Evolutionary conservation across 805 yeast genomes (phyloP).

Genomic region (Schizosaccharomyces osmophilus): DNA sequence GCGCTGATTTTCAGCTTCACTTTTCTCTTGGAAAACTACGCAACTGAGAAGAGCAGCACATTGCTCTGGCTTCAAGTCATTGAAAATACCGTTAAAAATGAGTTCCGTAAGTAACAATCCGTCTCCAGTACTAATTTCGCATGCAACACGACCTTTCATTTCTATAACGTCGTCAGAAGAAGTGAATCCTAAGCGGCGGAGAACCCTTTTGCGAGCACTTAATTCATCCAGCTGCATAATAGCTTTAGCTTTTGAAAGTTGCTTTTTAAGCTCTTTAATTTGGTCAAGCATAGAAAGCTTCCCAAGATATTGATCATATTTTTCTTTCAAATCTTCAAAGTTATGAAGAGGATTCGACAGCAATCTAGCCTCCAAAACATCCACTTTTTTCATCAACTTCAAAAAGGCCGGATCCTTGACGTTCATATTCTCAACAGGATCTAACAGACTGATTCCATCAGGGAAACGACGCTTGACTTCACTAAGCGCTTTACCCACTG

Average conservation of each 20-base stretch:
- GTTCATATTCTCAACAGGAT: constrained; percentile 81
- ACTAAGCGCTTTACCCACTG: constrained; percentile 41
- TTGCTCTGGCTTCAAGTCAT: constrained; percentile 66
- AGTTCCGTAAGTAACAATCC: constrained; percentile 71
- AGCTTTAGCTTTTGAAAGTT: constrained; percentile 64
- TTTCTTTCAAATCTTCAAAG: constrained; percentile 27
- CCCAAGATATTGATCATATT: constrained; percentile 38
- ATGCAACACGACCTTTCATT: constrained; percentile 88
- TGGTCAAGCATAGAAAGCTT: constrained; percentile 39
- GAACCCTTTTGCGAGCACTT: constrained; percentile 74
- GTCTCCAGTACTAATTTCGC: constrained; percentile 40
- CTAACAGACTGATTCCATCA: constrained; percentile 74
- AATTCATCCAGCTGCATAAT: constrained; percentile 85
- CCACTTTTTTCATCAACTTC: constrained; percentile 37
- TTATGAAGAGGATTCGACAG: constrained; percentile 37
- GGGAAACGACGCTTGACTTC: constrained; percentile 70
- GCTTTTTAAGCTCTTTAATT: constrained; percentile 33
- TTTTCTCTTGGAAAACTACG: constrained; percentile 89
- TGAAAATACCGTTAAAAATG: constrained; percentile 86
- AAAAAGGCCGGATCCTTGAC: constrained; percentile 59
- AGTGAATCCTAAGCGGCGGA: constrained; percentile 76
- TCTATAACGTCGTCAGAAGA: constrained; percentile 76
- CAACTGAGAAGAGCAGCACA: constrained; percentile 81
- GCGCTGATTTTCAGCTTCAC: constrained; percentile 58
- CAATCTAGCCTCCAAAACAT: constrained; percentile 55